Evolutionary conservation across 768 basidiomycete genomes (phyloP), one percentile per base, ranked within the genome.

Genomic region (Naganishia antarctica): DNA sequence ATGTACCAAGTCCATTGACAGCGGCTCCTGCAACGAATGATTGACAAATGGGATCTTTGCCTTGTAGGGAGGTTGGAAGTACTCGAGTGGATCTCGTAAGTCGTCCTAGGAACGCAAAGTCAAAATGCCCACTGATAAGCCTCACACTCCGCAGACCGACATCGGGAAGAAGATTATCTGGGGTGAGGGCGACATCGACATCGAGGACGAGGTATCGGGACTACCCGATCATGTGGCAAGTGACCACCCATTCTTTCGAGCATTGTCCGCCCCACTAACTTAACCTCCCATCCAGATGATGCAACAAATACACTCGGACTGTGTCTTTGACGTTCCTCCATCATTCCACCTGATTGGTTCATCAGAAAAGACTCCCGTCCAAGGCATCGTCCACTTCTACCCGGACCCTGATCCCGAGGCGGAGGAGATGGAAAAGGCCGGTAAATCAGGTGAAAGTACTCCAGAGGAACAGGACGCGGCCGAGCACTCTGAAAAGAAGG

Each of bases 241-340:
- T 65, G 18, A 47, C 43, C 4, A 18, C 3, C 45, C 16, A 6
- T 26, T 4, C 60, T 32, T 2, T 6, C 13, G 32, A 9, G n/a
- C n/a, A n/a, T n/a, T n/a, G n/a, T n/a, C n/a, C n/a, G 21, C 21
- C 12, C 18, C 31, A 16, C 43, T 44, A 6, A 44, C n/a, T 7
- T 9, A 7, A 18, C 8, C 18, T 5, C 43, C 9, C 43, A 5
- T 23, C 0, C 62, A 72, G 71, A 68, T 65, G 50, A 72, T 68
- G 68, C 69, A 70, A 60, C 71, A 73, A 64, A 73, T 73, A 23
- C 71, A 73, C 65, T 65, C 65, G n/a, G 71, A 73, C 51, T 70
- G 70, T 57, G 70, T 69, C 23, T 49, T 62, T 7, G 51, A 67
- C 21, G 61, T 69, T 5, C 71, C 71, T 1, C 44, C 60, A 1